phyloP scores from a whole-genome alignment of 306 rosid species.

The Fragaria nilgerrensis region DNA sequence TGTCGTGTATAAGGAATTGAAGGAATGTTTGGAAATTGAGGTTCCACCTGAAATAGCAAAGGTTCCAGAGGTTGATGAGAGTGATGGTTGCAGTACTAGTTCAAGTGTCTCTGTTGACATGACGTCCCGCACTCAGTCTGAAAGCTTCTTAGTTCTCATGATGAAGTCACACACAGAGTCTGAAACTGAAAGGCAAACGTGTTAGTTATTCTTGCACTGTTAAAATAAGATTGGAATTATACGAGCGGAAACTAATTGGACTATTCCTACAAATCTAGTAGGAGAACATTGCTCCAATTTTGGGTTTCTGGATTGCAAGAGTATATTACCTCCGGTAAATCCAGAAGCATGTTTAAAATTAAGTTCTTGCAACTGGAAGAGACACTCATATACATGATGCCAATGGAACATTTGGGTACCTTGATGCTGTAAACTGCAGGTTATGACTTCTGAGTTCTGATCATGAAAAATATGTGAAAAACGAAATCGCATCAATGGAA shows the following conservation, averaged over 20 bases:
- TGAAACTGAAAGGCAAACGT: background rate
- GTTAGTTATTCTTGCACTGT: background rate
- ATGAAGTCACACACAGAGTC: background rate
- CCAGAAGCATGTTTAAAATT: background rate
- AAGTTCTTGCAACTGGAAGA: background rate
- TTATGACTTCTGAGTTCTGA: too few relatives aligned
- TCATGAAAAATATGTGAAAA: too few relatives aligned
- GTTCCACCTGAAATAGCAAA: background rate
- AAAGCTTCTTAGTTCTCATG: background rate
- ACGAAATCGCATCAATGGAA: too few relatives aligned
- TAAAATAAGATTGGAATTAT: background rate
- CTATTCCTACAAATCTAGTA: background rate
- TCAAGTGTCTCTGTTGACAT: background rate
- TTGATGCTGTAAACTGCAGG: too few relatives aligned
- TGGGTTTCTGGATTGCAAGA: slow-evolving; percentile 26
- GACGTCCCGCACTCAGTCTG: background rate
- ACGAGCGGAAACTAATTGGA: background rate
- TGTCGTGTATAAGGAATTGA: slow-evolving; percentile 14
- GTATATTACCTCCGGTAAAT: slow-evolving; percentile 7
- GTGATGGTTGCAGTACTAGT: background rate
- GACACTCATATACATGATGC: background rate
- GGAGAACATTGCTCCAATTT: background rate
- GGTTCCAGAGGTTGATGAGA: background rate
- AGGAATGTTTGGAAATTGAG: slow-evolving; percentile 27
- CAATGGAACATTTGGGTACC: too few relatives aligned